These are phyloP conservation scores for Neurospora tetraspora DNA, from an alignment of 495 filamentous ascomycete species.

Conservation along the genomic window DNA sequence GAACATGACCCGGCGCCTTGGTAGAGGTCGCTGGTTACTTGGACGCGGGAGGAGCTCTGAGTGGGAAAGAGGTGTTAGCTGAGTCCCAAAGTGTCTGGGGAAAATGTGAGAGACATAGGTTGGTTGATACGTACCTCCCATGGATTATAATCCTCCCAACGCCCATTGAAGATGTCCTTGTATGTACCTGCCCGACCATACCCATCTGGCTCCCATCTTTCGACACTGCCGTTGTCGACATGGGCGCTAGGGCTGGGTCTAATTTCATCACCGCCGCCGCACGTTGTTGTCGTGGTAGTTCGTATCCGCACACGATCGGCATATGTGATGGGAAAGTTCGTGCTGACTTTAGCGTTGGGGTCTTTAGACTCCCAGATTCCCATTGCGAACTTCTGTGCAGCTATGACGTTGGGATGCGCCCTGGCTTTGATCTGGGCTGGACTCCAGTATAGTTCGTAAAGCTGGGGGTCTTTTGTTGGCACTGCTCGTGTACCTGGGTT, in stretches of 20 bases:
- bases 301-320: constrained; percentile 70
- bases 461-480: constrained; percentile 42
- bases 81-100: not conserved
- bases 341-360: constrained; percentile 48
- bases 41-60: constrained; percentile 51
- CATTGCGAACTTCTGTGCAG: constrained; percentile 67
- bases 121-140: constrained; percentile 44
- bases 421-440: constrained; percentile 63
- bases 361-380: constrained; percentile 63
- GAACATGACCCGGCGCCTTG: constrained; percentile 71
- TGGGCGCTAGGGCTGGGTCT: constrained; percentile 34
- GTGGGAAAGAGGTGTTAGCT: not conserved
- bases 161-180: constrained; percentile 55
- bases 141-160: constrained; percentile 76
- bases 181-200: constrained; percentile 64
- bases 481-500: constrained; percentile 38
- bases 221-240: constrained; percentile 69
- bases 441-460: constrained; percentile 81
- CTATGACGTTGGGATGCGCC: constrained; percentile 60
- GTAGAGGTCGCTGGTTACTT: constrained; percentile 67
- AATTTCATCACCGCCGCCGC: not conserved
- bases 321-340: constrained; percentile 56
- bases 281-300: not conserved
- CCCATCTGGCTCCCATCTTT: constrained; percentile 80
- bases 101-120: not conserved